Evolutionary conservation across 1,284 basidiomycete genomes (phyloP).

Genomic region (Microbotryum silenes-acaulis): DNA sequence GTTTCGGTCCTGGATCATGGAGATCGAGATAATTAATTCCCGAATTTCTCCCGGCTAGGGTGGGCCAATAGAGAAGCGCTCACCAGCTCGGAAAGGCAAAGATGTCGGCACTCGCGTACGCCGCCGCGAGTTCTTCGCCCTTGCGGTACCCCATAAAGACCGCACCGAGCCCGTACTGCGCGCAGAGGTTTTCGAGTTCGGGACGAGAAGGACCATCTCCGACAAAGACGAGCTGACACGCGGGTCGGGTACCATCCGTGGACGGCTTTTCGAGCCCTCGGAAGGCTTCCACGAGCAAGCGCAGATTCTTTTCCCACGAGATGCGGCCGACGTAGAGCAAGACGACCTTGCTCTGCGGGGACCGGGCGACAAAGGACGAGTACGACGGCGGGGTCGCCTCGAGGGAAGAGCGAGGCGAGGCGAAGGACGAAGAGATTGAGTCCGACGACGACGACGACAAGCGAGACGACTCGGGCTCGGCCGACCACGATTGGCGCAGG

Average conservation of each 20-base stretch:
- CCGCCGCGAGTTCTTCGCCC: constrained; percentile 43
- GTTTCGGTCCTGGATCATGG: constrained; percentile 44
- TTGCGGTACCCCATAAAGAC: constrained; percentile 49
- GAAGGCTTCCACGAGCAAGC: constrained; percentile 50
- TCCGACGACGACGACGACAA: constrained; percentile 30
- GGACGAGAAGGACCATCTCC: constrained; percentile 50
- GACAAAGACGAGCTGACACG: constrained; percentile 49
- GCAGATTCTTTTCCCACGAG: constrained; percentile 54
- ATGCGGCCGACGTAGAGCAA: constrained; percentile 44
- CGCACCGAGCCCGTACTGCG: constrained; percentile 45
- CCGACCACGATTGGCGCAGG: constrained; percentile 47
- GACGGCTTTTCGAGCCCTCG: constrained; percentile 28
- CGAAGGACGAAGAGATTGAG: constrained; percentile 34
- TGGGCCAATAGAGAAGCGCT: not conserved
- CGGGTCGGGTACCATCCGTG: constrained; percentile 22
- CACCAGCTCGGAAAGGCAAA: constrained; percentile 47
- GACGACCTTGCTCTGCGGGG: constrained; percentile 35
- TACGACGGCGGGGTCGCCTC: constrained; percentile 32
- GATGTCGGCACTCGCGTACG: constrained; percentile 50
- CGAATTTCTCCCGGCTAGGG: not conserved
- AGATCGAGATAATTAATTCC: not conserved
- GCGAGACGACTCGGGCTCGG: constrained; percentile 17
- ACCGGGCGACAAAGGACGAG: constrained; percentile 11
- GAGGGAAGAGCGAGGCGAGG: constrained; percentile 33
- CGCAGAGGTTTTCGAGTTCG: constrained; percentile 47